Conservation (phyloP, 768 basidiomycete genomes). For the Gymnopilus dilepis region DNA sequence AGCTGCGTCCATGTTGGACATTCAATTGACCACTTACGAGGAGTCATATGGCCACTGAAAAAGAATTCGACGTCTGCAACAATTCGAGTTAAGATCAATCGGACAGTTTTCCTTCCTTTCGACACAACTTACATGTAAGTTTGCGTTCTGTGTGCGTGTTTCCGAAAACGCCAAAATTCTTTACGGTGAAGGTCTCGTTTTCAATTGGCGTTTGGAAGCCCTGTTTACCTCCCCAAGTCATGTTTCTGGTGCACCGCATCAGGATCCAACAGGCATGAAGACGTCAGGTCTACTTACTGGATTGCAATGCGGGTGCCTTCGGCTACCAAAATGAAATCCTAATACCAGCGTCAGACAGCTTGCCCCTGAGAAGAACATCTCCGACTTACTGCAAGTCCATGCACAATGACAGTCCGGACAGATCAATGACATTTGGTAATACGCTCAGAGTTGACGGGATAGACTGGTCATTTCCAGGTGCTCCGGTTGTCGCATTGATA, state of each 20-base stretch:
- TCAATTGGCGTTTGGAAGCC: constrained; percentile 71
- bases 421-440: constrained; percentile 71
- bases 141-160: constrained; percentile 66
- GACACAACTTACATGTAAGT: constrained; percentile 56
- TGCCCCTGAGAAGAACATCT: constrained; percentile 11
- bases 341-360: not conserved
- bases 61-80: constrained; percentile 58
- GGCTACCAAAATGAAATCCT: constrained; percentile 48
- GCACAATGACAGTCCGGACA: constrained; percentile 64
- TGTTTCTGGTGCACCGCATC: constrained; percentile 35
- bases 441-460: constrained; percentile 66
- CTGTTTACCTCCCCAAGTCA: constrained; percentile 62
- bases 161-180: constrained; percentile 67
- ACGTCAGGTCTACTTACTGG: constrained; percentile 35
- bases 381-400: constrained; percentile 62
- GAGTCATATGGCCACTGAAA: constrained; percentile 65
- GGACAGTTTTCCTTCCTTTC: not conserved
- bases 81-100: not conserved
- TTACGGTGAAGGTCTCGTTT: constrained; percentile 63
- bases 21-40: constrained; percentile 41
- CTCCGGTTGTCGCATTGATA: constrained; percentile 44
- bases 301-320: constrained; percentile 60
- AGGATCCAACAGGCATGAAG: not conserved
- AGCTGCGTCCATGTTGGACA: not conserved
- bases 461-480: constrained; percentile 52